Evolutionary conservation across 208 protist species (phyloP), one percentile per base, ranked within the genome.

Genomic region (Leishmania guyanensis): DNA sequence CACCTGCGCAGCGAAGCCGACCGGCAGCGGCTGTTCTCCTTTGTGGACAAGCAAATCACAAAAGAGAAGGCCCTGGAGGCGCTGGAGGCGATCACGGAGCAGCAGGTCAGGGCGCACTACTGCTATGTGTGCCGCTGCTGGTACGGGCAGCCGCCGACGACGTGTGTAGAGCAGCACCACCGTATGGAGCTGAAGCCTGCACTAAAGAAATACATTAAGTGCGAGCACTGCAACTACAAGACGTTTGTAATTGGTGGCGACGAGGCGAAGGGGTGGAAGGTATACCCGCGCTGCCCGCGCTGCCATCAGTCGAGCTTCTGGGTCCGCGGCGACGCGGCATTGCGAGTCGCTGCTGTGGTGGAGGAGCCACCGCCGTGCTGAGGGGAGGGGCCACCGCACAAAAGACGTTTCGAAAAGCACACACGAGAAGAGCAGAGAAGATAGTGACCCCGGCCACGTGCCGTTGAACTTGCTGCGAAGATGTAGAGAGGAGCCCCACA

Each of bases 171-270:
- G 75, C 84, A 85, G 51, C 81, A 87, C 43, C 93, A 97, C 84
- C 82, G 82, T 14, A 60, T 90, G 6, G 87, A 93, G 84, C 54
- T 81, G 70, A 84, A 77, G 53, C 60, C 85, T 29, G 92, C 93
- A 20, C 79, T 86, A 60, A 88, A 92, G 73, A 88, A 87, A 79
- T 95, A 91, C 77, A 89, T 94, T 80, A 83, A 91, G 80, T 97
- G 93, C 80, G 87, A 90, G 64, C 86, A 92, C 76, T 97, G 93
- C 84, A 54, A 70, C 46, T 94, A 95, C 86, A 95, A 94, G 80
- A 95, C 90, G 14, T 91, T 87, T 64, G 73, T 95, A 22, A 80
- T 97, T 50, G 82, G 82, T 26, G 93, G 93, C 10, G 87, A 95
- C 46, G 85, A 85, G 60, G 86, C 85, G 46, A 82, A 85, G 33